Evolutionary conservation across 2,329 filamentous ascomycete species (phyloP), one percentile per base, ranked within the genome.

Genomic region (Stagonosporopsis tanaceti): DNA sequence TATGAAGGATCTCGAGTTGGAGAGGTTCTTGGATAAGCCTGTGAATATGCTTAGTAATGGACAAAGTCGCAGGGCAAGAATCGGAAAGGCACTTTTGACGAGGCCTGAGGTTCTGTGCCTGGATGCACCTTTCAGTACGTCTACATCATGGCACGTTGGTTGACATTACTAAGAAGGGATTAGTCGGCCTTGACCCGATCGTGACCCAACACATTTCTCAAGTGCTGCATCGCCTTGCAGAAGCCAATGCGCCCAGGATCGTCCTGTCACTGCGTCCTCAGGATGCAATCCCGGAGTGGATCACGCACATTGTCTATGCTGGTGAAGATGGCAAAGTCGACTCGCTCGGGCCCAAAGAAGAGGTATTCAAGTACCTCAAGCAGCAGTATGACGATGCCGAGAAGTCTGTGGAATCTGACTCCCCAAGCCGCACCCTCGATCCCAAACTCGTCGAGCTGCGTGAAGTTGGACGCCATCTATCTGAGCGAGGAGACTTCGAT

Each of bases 21-120:
- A 83, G 0, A 80, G 83, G 8, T 80, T 98, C 42, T 79, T 96
- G 1, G 84, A 90, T 37, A 89, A 97, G 72, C 93, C 94, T 0
- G 91, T 98, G 7, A 86, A 91, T 24, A 96, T 95, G 73, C 78
- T 99, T 52, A 97, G 93, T 73, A 97, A 98, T 76, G 95, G 95
- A 0, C 95, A 99, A 77, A 94, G 91, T 6, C 83, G 94, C 62
- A 82, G 95, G 52, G 91, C 94, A 7, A 87, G 92, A 60, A 97
- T 99, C 65, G 95, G 93, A 2, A 91, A 92, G 67, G 93, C 93
- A 0, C 78, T 99, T 47, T 81, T 98, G 57, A 87, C 82, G 6
- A 84, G 84, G 50, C 95, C 95, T 0, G 90, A 96, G 75, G 84
- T 97, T 11, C 73, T 99, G 59, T 81, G 98, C 50, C 62, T 76